phyloP scores from a whole-genome alignment of 139 green algal genomes.

The Microglena sp. region DNA sequence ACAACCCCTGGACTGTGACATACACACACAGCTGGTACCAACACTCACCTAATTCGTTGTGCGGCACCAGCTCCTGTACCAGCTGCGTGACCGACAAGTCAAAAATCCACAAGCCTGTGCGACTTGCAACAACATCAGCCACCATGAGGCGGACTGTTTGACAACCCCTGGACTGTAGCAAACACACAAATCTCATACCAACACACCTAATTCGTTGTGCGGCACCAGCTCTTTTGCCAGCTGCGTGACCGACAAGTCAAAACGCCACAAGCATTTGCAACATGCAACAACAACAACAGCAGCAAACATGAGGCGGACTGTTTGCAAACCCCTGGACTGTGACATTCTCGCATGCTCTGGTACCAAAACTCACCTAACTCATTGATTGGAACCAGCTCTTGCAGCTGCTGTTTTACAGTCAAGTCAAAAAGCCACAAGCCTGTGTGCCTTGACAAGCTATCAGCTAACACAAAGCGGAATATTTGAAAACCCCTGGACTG shows the following conservation, averaged over 20 bases:
- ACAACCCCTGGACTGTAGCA: not conserved
- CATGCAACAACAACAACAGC: too few relatives aligned
- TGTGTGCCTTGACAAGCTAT: too few relatives aligned
- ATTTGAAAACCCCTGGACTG: not conserved
- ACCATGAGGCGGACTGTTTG: conserved; percentile 35
- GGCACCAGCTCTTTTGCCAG: conserved; percentile 60
- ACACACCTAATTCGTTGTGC: conserved; percentile 31
- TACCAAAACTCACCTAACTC: too few relatives aligned
- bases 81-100: conserved; percentile 74
- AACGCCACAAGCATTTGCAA: conserved; percentile 74
- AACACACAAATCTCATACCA: not conserved
- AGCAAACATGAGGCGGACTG: too few relatives aligned
- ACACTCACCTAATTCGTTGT: conserved; percentile 36
- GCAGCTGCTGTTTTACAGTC: too few relatives aligned
- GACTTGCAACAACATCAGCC: conserved; percentile 47
- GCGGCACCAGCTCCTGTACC: conserved; percentile 52
- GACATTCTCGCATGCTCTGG: too few relatives aligned
- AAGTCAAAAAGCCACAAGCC: too few relatives aligned
- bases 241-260: conserved; percentile 71
- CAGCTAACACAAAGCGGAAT: too few relatives aligned
- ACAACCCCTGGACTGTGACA: not conserved
- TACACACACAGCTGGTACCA: not conserved
- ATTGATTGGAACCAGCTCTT: too few relatives aligned
- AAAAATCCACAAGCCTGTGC: conserved; percentile 72
- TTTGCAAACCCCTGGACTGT: too few relatives aligned